Percentiles rank a stretch among this genome's conserved stretches.
phyloP scores from a whole-genome alignment of 305 asterid species.

The Fraxinus baroniana region DNA sequence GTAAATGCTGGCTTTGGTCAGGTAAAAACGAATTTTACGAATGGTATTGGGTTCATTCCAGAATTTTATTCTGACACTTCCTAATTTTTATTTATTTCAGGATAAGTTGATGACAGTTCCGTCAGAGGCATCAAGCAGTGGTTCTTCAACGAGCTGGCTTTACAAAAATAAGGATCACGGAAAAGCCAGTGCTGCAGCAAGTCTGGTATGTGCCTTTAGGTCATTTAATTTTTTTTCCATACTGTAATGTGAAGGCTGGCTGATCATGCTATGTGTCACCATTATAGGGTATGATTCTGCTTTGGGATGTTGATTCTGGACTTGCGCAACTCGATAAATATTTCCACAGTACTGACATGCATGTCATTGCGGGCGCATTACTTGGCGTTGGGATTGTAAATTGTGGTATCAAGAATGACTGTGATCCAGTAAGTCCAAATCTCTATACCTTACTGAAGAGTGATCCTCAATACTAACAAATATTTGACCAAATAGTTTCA shows the following conservation, averaged over 20 bases:
- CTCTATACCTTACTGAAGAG: background rate
- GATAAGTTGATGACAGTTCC: conserved; percentile 93
- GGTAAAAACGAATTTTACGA: conserved; percentile 42
- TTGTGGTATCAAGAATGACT: conserved; percentile 75
- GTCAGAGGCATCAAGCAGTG: conserved; percentile 76
- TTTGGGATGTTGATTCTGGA: conserved; percentile 98
- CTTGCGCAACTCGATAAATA: conserved; percentile 97
- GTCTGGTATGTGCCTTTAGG: conserved; percentile 57
- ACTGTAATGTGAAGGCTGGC: background rate
- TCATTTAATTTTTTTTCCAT: background rate
- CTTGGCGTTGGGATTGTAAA: conserved; percentile 95
- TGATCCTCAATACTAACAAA: background rate
- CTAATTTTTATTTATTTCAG: conserved; percentile 36
- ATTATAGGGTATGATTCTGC: conserved; percentile 94
- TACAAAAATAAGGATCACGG: conserved; percentile 96
- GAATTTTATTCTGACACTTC: background rate
- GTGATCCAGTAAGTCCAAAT: conserved; percentile 81
- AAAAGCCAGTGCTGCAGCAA: conserved; percentile 96
- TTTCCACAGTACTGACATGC: conserved; percentile 82
- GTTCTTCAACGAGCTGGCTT: conserved; percentile 91
- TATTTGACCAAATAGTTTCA: background rate
- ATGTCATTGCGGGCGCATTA: conserved; percentile 85
- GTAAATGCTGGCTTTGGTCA: conserved; percentile 99
- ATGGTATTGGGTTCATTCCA: background rate
- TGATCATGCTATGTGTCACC: conserved; percentile 18